A percentile compares a stretch with the other conserved stretches of the same genome.
These are phyloP conservation scores for Scenedesmus sp. DNA, from an alignment of 163 green algal genomes.

Conservation along the genomic window DNA sequence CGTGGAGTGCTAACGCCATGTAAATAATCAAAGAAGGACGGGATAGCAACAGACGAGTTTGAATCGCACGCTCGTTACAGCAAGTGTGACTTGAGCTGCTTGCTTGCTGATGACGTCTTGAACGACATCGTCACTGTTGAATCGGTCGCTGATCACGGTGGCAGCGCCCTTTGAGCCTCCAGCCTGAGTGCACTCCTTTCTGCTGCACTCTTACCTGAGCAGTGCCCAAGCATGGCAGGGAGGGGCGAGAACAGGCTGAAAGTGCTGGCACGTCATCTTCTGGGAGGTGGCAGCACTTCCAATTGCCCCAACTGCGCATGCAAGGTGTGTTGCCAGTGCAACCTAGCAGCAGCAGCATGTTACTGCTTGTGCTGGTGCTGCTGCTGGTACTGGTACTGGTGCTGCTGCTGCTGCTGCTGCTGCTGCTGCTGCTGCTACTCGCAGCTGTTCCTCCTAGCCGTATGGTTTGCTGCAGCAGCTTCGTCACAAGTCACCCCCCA, in stretches of 20 bases:
- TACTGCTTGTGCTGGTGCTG: too few relatives aligned
- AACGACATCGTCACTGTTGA: background rate
- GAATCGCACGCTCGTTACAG: background rate
- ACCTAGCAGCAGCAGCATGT: background rate
- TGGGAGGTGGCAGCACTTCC: background rate
- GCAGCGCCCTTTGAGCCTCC: background rate
- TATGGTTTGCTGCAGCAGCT: background rate
- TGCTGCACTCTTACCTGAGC: background rate
- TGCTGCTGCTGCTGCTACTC: background rate
- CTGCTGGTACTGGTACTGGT: too few relatives aligned
- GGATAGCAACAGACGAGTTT: background rate
- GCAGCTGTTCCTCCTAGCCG: background rate
- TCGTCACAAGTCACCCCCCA: background rate
- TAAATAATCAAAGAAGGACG: too few relatives aligned
- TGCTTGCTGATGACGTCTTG: background rate
- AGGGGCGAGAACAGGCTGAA: slow-evolving; percentile 28
- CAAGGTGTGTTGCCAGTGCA: background rate
- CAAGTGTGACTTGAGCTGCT: background rate
- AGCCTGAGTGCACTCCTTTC: background rate
- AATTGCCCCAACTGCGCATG: slow-evolving; percentile 8
- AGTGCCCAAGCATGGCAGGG: slow-evolving; percentile 12
- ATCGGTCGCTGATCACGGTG: background rate
- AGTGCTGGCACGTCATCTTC: slow-evolving; percentile 31
- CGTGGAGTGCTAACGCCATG: too few relatives aligned
- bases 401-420: background rate